Percentiles rank a stretch among this genome's conserved stretches.
phyloP scores from a whole-genome alignment of 768 basidiomycete species.

The Boletales sp. region DNA sequence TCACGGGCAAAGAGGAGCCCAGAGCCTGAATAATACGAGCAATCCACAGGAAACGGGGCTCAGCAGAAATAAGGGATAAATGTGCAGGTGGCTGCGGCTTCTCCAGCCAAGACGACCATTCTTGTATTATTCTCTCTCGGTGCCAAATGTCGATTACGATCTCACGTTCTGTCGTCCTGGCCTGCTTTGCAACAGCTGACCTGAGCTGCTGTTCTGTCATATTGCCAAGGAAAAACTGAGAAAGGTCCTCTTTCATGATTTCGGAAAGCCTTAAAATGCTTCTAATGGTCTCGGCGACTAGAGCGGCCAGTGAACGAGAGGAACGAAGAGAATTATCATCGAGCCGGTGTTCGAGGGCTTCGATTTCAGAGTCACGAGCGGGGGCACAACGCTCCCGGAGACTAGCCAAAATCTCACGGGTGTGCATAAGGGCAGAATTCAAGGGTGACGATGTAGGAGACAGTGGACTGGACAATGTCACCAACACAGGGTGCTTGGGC shows the following conservation, averaged over 20 bases:
- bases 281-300: constrained; percentile 47
- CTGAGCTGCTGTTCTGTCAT: constrained; percentile 64
- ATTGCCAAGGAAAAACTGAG: constrained; percentile 57
- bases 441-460: constrained; percentile 69
- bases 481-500: constrained; percentile 44
- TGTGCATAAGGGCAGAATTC: constrained; percentile 48
- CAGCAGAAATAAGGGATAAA: constrained; percentile 12
- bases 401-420: constrained; percentile 50
- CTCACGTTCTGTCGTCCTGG: constrained; percentile 51
- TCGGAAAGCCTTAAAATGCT: constrained; percentile 51
- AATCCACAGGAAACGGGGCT: constrained; percentile 39
- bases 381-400: constrained; percentile 67
- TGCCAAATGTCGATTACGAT: constrained; percentile 52
- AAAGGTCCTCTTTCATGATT: constrained; percentile 67
- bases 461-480: constrained; percentile 52
- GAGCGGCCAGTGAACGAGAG: constrained; percentile 38
- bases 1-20: constrained; percentile 39
- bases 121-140: constrained; percentile 19
- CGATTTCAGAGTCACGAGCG: constrained; percentile 52
- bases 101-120: constrained; percentile 26
- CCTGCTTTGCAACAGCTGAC: constrained; percentile 47
- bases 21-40: constrained; percentile 45
- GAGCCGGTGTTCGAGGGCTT: constrained; percentile 38
- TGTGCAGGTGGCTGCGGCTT: constrained; percentile 1
- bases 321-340: constrained; percentile 28